Conservation (phyloP, 768 basidiomycete genomes). For the Termitomyces heimii region DNA sequence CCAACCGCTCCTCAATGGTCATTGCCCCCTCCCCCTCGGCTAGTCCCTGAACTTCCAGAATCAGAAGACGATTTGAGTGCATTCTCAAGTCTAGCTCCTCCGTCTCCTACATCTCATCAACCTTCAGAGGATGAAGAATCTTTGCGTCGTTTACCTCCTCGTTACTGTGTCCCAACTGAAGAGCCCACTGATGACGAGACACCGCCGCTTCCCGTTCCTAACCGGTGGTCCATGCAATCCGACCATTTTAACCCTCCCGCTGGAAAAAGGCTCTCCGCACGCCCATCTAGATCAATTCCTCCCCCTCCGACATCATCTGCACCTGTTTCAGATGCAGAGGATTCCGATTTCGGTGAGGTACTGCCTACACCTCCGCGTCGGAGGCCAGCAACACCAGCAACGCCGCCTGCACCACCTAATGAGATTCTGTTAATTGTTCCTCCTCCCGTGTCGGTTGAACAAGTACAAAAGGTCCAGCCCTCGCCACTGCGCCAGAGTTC, state of each 20-base stretch:
- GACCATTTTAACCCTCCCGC: not conserved
- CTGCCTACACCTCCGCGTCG: constrained; percentile 25
- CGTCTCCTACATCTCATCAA: not conserved
- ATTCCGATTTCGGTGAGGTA: constrained; percentile 28
- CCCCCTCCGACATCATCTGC: constrained; percentile 10
- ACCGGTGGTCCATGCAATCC: constrained; percentile 9
- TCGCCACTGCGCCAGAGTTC: constrained; percentile 12
- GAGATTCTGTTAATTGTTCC: constrained; percentile 17
- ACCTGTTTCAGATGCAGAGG: constrained; percentile 19
- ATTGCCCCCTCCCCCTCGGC: constrained; percentile 17
- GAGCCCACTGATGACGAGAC: constrained; percentile 14
- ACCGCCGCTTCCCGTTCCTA: constrained; percentile 15
- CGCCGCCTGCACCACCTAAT: constrained; percentile 8
- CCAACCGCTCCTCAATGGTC: constrained; percentile 4
- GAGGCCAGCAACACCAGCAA: constrained; percentile 10
- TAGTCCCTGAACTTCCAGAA: constrained; percentile 23
- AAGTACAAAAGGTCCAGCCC: constrained; percentile 3
- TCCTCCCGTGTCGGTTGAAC: constrained; percentile 13
- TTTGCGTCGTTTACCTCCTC: constrained; percentile 11
- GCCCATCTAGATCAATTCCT: constrained; percentile 11
- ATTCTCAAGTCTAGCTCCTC: not conserved
- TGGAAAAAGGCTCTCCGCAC: constrained; percentile 3
- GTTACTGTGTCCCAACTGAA: constrained; percentile 1
- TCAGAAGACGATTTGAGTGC: constrained; percentile 18
- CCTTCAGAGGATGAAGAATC: constrained; percentile 11